Percentiles rank a stretch among this genome's conserved stretches.
phyloP scores from a whole-genome alignment of 495 filamentous ascomycete species.

The Xylaria sp. region DNA sequence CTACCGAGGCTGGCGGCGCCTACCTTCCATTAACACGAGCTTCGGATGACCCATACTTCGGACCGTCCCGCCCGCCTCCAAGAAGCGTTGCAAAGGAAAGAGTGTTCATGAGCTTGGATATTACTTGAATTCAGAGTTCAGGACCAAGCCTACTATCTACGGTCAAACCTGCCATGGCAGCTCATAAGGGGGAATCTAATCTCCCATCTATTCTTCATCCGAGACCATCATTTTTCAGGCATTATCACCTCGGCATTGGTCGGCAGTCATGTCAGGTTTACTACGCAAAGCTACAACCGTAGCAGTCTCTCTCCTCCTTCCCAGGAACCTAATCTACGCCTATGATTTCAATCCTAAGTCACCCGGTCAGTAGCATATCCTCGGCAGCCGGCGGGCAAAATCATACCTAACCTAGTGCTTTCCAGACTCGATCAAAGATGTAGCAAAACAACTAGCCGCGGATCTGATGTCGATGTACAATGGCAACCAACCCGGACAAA shows the following conservation, averaged over 20 bases:
- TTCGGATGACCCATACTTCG: not conserved
- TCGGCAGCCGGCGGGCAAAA: not conserved
- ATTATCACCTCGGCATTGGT: not conserved
- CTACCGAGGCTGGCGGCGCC: not conserved
- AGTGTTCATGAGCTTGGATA: not conserved
- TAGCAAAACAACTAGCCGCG: constrained; percentile 63
- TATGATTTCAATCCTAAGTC: constrained; percentile 21
- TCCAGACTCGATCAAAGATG: constrained; percentile 69
- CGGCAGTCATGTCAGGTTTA: constrained; percentile 3
- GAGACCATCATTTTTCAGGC: not conserved
- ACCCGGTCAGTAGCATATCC: constrained; percentile 13
- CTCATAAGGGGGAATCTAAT: not conserved
- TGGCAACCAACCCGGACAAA: constrained; percentile 67
- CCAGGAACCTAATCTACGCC: not conserved
- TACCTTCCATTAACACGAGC: constrained; percentile 11
- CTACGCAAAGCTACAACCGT: constrained; percentile 11
- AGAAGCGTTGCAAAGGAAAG: not conserved
- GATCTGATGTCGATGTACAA: constrained; percentile 75
- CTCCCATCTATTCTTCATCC: not conserved
- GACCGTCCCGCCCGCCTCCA: not conserved
- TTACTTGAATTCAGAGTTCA: not conserved
- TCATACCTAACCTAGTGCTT: not conserved
- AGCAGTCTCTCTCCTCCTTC: constrained; percentile 8
- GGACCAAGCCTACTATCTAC: not conserved
- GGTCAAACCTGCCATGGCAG: not conserved